Evolutionary conservation across 306 rosid species (phyloP).

Genomic region (Vigna reflexopilosa): DNA sequence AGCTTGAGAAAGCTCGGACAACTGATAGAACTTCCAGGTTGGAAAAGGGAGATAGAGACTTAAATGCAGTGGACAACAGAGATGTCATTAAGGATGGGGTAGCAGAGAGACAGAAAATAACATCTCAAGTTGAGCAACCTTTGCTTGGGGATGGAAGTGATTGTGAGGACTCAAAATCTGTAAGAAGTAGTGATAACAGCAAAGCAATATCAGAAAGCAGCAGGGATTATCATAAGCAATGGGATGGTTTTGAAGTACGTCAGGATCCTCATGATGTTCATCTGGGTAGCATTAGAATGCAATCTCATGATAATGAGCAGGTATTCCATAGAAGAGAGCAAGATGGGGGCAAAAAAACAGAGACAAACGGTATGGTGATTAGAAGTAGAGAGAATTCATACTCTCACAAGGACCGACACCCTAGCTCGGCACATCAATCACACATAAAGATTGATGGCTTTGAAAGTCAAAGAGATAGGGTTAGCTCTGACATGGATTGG

Average conservation of each 20-base stretch:
- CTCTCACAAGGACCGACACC: constrained; percentile 74
- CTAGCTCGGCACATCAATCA: constrained; percentile 64
- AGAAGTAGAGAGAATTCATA: constrained; percentile 74
- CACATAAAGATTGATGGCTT: constrained; percentile 70
- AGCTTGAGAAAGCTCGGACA: constrained; percentile 58
- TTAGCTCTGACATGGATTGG: constrained; percentile 72
- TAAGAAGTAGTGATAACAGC: constrained; percentile 95
- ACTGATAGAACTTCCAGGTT: constrained; percentile 65
- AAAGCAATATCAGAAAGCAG: constrained; percentile 93
- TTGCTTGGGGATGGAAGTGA: constrained; percentile 57
- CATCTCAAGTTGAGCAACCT: constrained; percentile 66
- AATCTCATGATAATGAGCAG: constrained; percentile 66
- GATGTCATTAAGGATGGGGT: constrained; percentile 56
- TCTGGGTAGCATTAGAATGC: constrained; percentile 55
- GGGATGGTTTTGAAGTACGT: constrained; percentile 79
- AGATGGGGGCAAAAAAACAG: constrained; percentile 71
- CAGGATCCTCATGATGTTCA: constrained; percentile 72
- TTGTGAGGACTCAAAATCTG: constrained; percentile 82
- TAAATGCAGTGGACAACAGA: constrained; percentile 31
- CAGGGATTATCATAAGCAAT: constrained; percentile 60
- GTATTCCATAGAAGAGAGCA: constrained; percentile 61
- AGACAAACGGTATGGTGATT: constrained; percentile 59
- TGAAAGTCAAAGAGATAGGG: constrained; percentile 82
- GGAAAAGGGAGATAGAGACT: constrained; percentile 54
- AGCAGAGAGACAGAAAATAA: constrained; percentile 51